These are phyloP conservation scores for Colletotrichum shisoi DNA, from an alignment of 2,329 filamentous ascomycete species.

Conservation along the genomic window DNA sequence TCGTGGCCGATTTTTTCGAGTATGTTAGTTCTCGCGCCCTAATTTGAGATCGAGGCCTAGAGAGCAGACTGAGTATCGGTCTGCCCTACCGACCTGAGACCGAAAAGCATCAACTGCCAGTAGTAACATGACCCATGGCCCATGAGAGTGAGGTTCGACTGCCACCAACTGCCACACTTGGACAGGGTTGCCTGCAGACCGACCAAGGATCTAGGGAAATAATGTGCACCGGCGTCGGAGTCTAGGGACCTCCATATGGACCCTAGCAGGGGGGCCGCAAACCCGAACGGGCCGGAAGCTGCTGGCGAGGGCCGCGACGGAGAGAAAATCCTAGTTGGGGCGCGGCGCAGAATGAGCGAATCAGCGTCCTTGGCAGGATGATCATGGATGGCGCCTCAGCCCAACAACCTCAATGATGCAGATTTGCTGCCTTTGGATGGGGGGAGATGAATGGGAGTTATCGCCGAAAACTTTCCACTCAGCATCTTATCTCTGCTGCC, in stretches of 20 bases:
- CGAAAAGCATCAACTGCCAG: not conserved
- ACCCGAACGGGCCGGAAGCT: constrained; percentile 31
- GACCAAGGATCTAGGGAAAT: constrained; percentile 20
- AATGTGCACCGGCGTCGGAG: constrained; percentile 17
- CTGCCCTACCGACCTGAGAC: not conserved
- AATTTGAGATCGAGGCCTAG: not conserved
- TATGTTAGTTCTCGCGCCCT: not conserved
- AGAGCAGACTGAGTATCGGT: not conserved
- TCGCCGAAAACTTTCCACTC: not conserved
- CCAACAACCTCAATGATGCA: constrained; percentile 23
- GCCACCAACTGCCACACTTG: not conserved
- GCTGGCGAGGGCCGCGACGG: constrained; percentile 26
- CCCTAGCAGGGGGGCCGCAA: constrained; percentile 24
- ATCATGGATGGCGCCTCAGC: not conserved
- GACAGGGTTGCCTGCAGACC: constrained; percentile 10
- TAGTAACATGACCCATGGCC: no score
- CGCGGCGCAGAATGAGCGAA: constrained; percentile 2
- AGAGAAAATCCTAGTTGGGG: constrained; percentile 19
- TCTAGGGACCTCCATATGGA: constrained; percentile 18
- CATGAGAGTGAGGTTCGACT: constrained; percentile 5
- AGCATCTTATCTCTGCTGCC: constrained; percentile 28
- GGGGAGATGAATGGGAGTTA: not conserved
- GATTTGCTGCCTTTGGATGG: constrained; percentile 4
- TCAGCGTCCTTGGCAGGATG: constrained; percentile 7
- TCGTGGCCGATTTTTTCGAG: not conserved